These are phyloP conservation scores for Murraya paniculata DNA, from an alignment of 345 rosid genomes.

Conservation along the genomic window DNA sequence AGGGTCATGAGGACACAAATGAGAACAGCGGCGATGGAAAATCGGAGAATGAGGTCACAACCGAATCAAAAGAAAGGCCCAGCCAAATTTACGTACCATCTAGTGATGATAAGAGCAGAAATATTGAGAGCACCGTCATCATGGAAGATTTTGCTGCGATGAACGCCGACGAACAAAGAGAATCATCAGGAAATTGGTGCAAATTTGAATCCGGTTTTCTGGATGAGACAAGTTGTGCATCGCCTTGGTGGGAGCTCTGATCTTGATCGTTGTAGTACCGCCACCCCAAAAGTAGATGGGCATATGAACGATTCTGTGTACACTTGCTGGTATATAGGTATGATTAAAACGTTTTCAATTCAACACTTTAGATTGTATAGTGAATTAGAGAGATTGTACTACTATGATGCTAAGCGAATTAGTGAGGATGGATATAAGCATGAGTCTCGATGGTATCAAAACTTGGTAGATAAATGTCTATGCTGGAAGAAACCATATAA, in stretches of 20 bases:
- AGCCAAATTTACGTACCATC: not conserved
- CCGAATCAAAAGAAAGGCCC: not conserved
- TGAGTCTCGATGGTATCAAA: not conserved
- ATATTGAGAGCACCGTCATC: not conserved
- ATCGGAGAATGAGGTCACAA: not conserved
- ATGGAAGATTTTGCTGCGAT: conserved; percentile 14
- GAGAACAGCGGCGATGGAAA: conserved; percentile 6
- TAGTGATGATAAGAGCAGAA: not conserved
- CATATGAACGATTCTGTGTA: not conserved
- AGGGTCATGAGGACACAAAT: not conserved
- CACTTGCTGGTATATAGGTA: not conserved
- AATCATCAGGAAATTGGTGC: conserved; percentile 28
- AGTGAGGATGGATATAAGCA: not conserved
- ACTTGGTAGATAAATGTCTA: not conserved
- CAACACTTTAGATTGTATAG: not conserved
- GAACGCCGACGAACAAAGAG: conserved; percentile 7
- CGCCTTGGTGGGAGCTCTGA: conserved; percentile 35
- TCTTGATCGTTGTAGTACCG: conserved; percentile 8
- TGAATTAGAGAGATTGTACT: not conserved
- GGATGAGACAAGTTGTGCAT: conserved; percentile 23
- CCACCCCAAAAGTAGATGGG: not conserved
- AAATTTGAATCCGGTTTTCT: conserved; percentile 17
- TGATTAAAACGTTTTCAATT: not conserved
- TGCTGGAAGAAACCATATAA: not conserved
- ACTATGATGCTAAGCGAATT: not conserved